A percentile compares a stretch with the other conserved stretches of the same genome.
Conservation (phyloP, 1,284 basidiomycete species). For the Polyporus tsugae region DNA sequence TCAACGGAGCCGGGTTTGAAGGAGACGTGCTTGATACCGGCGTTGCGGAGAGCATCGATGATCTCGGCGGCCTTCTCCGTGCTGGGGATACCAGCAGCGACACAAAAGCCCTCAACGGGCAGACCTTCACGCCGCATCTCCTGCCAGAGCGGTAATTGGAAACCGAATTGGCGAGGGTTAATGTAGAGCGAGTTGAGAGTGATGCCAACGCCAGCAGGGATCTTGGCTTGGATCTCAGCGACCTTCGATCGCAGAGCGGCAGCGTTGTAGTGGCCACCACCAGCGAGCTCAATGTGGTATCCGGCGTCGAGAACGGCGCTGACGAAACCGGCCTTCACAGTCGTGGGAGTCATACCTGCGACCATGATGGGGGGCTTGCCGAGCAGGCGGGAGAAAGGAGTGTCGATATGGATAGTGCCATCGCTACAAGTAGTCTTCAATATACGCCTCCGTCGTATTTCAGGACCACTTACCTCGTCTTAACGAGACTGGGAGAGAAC, state of each 20-base stretch:
- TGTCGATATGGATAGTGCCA: slow-evolving; percentile 92
- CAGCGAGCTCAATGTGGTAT: slow-evolving; percentile 96
- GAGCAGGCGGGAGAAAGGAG: slow-evolving; percentile 93
- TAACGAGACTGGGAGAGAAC: slow-evolving; percentile 86
- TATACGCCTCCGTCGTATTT: not conserved
- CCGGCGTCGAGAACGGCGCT: slow-evolving; percentile 93
- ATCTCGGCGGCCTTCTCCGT: slow-evolving; percentile 85
- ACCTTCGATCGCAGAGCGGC: slow-evolving; percentile 90
- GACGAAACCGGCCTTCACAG: slow-evolving; percentile 93
- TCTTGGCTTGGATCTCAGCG: slow-evolving; percentile 84
- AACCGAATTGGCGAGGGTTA: slow-evolving; percentile 96
- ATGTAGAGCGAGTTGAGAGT: slow-evolving; percentile 98
- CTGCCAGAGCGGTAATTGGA: slow-evolving; percentile 98
- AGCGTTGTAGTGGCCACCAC: slow-evolving; percentile 96
- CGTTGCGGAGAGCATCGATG: slow-evolving; percentile 53
- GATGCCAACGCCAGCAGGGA: slow-evolving; percentile 89
- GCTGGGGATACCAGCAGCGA: slow-evolving; percentile 97
- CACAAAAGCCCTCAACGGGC: slow-evolving; percentile 97
- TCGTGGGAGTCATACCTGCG: slow-evolving; percentile 97
- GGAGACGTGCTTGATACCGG: slow-evolving; percentile 93
- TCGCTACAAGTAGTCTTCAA: slow-evolving; percentile 60
- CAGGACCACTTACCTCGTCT: slow-evolving; percentile 73
- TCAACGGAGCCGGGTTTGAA: slow-evolving; percentile 99
- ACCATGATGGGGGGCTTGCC: slow-evolving; percentile 99
- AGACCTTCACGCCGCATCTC: slow-evolving; percentile 96